Conservation (phyloP, 164 flowering plant genomes). For the Aristolochia contorta region DNA sequence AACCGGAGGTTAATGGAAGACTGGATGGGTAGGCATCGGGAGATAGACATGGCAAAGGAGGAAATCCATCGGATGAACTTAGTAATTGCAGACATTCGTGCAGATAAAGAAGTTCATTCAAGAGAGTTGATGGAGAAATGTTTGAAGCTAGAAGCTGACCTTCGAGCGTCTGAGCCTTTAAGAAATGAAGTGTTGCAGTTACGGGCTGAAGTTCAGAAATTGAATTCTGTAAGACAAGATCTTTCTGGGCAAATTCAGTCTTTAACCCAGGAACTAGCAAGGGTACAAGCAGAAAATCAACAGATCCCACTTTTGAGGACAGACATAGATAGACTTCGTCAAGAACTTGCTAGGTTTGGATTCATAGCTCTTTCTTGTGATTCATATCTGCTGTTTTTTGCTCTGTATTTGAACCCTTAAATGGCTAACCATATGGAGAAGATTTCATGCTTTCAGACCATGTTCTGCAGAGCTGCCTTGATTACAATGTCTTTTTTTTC, state of each 20-base stretch:
- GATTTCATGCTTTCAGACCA: background rate
- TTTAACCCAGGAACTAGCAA: conserved; percentile 52
- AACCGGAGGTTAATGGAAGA: conserved; percentile 73
- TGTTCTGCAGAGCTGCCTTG: conserved; percentile 53
- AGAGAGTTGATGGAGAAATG: conserved; percentile 80
- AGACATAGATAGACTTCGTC: conserved; percentile 72
- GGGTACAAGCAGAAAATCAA: conserved; percentile 60
- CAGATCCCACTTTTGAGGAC: conserved; percentile 55
- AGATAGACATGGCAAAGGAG: conserved; percentile 64
- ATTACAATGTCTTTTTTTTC: too few species aligned
- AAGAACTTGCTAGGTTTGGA: conserved; percentile 81
- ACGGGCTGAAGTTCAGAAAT: conserved; percentile 62
- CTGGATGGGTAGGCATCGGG: conserved; percentile 52
- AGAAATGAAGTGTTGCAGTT: conserved; percentile 58
- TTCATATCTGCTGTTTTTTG: background rate
- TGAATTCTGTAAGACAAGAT: conserved; percentile 50
- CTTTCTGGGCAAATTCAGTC: conserved; percentile 50
- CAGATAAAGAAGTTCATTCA: conserved; percentile 60
- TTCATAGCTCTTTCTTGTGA: background rate
- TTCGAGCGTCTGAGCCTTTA: conserved; percentile 70
- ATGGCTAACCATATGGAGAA: background rate
- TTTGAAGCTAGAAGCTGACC: conserved; percentile 79
- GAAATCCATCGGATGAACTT: conserved; percentile 74
- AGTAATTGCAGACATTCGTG: conserved; percentile 48
- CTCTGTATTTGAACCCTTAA: background rate